Percentiles rank a stretch among this genome's conserved stretches.
Conservation (phyloP, 331 rosid genomes). For the Pyrus hybrid region DNA sequence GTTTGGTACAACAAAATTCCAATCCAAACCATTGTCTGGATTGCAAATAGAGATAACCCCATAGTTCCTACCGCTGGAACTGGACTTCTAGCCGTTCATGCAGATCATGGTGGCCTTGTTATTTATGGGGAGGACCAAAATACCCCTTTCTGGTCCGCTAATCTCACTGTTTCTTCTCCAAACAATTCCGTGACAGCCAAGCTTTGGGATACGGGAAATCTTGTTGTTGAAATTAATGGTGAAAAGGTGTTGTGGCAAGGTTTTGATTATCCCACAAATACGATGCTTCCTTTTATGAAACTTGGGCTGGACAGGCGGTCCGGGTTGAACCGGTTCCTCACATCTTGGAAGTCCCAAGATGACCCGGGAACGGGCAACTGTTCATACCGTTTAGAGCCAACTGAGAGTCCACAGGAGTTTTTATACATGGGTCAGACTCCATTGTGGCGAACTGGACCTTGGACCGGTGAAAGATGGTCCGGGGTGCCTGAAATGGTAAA, state of each 20-base stretch:
- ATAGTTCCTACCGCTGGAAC: conserved; percentile 8
- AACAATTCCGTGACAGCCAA: conserved; percentile 1
- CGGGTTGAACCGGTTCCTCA: conserved; percentile 26
- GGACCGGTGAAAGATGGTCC: conserved; percentile 17
- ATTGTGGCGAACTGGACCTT: conserved; percentile 38
- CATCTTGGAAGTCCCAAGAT: conserved; percentile 37
- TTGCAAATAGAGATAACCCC: conserved; percentile 51
- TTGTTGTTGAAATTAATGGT: conserved; percentile 12
- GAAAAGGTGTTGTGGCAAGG: conserved; percentile 26
- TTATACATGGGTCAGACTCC: conserved; percentile 4
- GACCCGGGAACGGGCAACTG: conserved; percentile 48
- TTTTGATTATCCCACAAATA: conserved; percentile 21
- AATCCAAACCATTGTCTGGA: conserved; percentile 41
- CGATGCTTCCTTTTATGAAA: conserved; percentile 28
- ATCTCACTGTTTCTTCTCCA: not conserved
- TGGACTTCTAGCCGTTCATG: conserved; percentile 19
- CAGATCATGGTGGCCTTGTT: not conserved
- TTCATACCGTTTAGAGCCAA: not conserved
- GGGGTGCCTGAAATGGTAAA: conserved; percentile 24
- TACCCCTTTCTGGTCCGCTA: conserved; percentile 24
- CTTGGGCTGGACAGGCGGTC: conserved; percentile 33
- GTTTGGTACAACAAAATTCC: conserved; percentile 41
- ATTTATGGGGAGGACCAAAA: conserved; percentile 9
- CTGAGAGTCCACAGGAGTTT: conserved; percentile 25
- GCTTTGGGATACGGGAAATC: conserved; percentile 29